Evolutionary conservation across 345 rosid genomes (phyloP).

Genomic region (Syzygium jambos): DNA sequence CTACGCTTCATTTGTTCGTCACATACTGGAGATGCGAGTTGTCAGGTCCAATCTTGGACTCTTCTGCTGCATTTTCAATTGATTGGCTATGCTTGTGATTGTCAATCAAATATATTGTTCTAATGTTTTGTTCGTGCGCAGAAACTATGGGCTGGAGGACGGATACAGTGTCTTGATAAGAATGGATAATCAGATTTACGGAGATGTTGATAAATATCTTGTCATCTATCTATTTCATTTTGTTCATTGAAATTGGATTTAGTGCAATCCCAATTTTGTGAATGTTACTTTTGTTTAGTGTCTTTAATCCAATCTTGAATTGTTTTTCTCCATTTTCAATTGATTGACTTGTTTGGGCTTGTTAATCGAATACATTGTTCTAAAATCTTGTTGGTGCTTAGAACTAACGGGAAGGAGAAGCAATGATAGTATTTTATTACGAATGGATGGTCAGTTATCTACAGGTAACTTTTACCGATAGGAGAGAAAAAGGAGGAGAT

Average conservation of each 20-base stretch:
- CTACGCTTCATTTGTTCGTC: conserved; percentile 80
- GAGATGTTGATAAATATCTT: neutral
- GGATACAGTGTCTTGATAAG: conserved; percentile 59
- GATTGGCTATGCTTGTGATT: neutral
- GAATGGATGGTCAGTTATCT: neutral
- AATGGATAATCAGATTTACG: conserved; percentile 39
- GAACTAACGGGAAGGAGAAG: neutral
- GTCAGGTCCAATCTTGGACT: conserved; percentile 39
- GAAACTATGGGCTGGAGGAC: conserved; percentile 73
- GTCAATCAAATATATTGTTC: neutral
- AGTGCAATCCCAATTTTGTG: too few species aligned
- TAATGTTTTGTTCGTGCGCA: conserved; percentile 8
- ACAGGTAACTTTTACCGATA: too few species aligned
- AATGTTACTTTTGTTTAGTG: too few species aligned
- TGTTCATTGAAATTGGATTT: neutral
- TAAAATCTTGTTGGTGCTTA: too few species aligned
- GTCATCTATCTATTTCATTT: neutral
- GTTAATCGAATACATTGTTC: too few species aligned
- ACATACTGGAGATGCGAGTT: conserved; percentile 73
- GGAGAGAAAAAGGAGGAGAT: neutral
- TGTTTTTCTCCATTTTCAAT: too few species aligned
- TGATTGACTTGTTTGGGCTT: too few species aligned
- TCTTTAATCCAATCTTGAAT: too few species aligned
- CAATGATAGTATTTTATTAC: too few species aligned
- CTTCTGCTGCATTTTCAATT: neutral